These are phyloP conservation scores for Bocquillonia castaneifolia DNA, from an alignment of 441 rosid genomes.

Conservation along the genomic window DNA sequence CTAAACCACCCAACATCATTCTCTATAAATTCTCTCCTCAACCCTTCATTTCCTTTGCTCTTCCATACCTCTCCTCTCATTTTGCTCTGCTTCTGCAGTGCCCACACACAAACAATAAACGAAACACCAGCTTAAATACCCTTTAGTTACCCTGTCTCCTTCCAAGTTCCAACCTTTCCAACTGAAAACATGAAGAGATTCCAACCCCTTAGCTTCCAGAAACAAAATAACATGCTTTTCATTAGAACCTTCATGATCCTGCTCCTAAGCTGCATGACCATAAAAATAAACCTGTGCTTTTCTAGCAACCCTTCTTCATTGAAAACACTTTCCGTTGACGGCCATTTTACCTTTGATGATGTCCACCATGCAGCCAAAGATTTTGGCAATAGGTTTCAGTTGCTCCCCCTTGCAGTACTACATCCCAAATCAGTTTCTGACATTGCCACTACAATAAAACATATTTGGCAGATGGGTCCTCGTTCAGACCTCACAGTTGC, in stretches of 20 bases:
- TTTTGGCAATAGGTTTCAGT: constrained; percentile 70
- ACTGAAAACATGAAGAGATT: constrained; percentile 41
- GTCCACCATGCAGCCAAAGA: constrained; percentile 74
- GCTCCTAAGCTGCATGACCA: constrained; percentile 58
- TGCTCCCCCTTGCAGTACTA: constrained; percentile 66
- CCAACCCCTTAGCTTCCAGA: constrained; percentile 35
- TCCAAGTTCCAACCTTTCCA: constrained; percentile 25
- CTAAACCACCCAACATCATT: constrained; percentile 40
- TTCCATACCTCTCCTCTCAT: constrained; percentile 26
- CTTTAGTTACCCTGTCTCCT: constrained; percentile 22
- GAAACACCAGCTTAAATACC: constrained; percentile 26
- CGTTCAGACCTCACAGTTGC: constrained; percentile 72
- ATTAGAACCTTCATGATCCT: constrained; percentile 52
- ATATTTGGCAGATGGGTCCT: constrained; percentile 79
- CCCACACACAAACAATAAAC: constrained; percentile 23
- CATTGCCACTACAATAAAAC: constrained; percentile 63
- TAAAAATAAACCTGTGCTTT: constrained; percentile 52
- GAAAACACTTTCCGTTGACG: constrained; percentile 52
- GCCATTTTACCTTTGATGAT: constrained; percentile 62
- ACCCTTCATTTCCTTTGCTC: constrained; percentile 35
- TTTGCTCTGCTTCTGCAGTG: constrained; percentile 18
- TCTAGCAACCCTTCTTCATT: constrained; percentile 60
- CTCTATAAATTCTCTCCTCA: constrained; percentile 45
- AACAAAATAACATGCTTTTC: constrained; percentile 44
- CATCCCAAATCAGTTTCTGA: constrained; percentile 79